These are phyloP conservation scores for Backusella tuberculispora DNA, from an alignment of 192 early-diverging fungal species.

Conservation along the genomic window DNA sequence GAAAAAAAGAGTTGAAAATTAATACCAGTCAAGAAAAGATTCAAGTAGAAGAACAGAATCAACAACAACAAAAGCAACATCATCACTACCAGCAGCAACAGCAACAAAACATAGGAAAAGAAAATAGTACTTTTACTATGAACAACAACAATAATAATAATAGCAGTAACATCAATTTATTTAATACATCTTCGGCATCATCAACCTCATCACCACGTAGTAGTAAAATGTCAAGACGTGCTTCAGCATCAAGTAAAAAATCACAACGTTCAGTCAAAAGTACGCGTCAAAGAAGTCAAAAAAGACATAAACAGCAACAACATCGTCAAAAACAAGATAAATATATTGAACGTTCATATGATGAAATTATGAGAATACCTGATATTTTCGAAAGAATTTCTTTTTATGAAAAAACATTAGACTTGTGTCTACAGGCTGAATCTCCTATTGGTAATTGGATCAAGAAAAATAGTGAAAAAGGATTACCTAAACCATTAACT, in stretches of 20 bases:
- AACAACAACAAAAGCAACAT: not conserved
- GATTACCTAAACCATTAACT: not conserved
- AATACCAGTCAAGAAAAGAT: not conserved
- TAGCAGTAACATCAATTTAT: slow-evolving; percentile 10
- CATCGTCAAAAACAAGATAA: not conserved
- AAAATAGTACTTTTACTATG: not conserved
- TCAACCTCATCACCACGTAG: not conserved
- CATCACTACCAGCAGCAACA: no score
- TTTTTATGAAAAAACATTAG: slow-evolving; percentile 35
- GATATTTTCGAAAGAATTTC: slow-evolving; percentile 28
- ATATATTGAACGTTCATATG: slow-evolving; percentile 26
- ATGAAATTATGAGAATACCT: slow-evolving; percentile 37
- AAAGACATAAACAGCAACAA: slow-evolving; percentile 5
- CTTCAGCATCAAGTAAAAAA: slow-evolving; percentile 22
- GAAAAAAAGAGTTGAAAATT: not conserved
- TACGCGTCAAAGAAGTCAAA: not conserved
- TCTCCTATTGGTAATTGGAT: slow-evolving; percentile 24
- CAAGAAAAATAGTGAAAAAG: slow-evolving; percentile 13
- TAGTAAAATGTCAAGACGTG: slow-evolving; percentile 3
- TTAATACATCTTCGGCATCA: no score
- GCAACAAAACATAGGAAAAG: no score
- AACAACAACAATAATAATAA: not conserved
- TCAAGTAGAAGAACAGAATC: not conserved
- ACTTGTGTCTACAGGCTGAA: slow-evolving; percentile 26
- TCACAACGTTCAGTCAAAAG: slow-evolving; percentile 12